A percentile compares a stretch with the other conserved stretches of the same genome.
Conservation (phyloP, 306 rosid species). For the Cajanus cajan region DNA sequence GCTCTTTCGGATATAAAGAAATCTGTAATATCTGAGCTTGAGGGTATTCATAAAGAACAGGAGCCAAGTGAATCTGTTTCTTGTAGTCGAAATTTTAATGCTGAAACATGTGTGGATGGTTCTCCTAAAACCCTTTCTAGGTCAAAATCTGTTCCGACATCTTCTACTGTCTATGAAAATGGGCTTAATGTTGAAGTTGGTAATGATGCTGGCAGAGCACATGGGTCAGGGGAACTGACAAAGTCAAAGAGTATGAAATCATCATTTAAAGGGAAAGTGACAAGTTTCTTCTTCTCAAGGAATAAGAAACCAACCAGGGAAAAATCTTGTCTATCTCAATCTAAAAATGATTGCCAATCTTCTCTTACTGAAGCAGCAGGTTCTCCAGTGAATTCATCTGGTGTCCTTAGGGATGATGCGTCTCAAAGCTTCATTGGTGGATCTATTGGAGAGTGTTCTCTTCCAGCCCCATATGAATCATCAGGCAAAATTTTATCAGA, state of each 20-base stretch:
- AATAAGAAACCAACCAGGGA: slow-evolving; percentile 69
- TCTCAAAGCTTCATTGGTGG: slow-evolving; percentile 49
- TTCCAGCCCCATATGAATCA: slow-evolving; percentile 45
- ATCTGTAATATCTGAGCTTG: slow-evolving; percentile 48
- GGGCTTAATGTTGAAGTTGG: slow-evolving; percentile 46
- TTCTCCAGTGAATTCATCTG: slow-evolving; percentile 42
- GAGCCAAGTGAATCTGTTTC: slow-evolving; percentile 55
- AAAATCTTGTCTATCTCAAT: slow-evolving; percentile 50
- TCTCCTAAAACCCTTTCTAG: slow-evolving; percentile 75
- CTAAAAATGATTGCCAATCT: slow-evolving; percentile 43
- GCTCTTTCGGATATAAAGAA: slow-evolving; percentile 78
- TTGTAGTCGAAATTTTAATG: slow-evolving; percentile 46
- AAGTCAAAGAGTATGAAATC: slow-evolving; percentile 78
- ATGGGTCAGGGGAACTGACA: slow-evolving; percentile 50
- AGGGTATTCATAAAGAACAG: slow-evolving; percentile 42
- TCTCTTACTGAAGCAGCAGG: slow-evolving; percentile 40
- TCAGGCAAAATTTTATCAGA: slow-evolving; percentile 46
- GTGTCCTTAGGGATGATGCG: slow-evolving; percentile 49
- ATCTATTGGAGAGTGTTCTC: slow-evolving; percentile 52
- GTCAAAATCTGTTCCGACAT: slow-evolving; percentile 85
- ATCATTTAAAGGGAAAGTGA: slow-evolving; percentile 90
- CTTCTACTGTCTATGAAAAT: slow-evolving; percentile 59
- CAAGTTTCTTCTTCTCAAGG: slow-evolving; percentile 87
- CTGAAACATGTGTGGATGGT: slow-evolving; percentile 42
- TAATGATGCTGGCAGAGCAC: slow-evolving; percentile 39